phyloP scores from a whole-genome alignment of 1,139 yeast species.

The Starmera stellimalicola region DNA sequence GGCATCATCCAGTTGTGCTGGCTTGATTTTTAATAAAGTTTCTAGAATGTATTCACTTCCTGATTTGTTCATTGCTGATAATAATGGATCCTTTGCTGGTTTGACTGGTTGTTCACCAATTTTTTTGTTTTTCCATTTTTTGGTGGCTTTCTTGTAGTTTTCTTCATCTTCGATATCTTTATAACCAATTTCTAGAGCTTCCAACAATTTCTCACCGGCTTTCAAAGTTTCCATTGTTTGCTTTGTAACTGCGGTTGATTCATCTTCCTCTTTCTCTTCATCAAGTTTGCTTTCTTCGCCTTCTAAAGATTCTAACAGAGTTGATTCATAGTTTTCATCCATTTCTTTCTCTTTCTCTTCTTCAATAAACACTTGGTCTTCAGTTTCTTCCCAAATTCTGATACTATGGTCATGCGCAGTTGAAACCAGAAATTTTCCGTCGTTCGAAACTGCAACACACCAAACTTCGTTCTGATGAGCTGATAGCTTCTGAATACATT shows the following conservation, averaged over 20 bases:
- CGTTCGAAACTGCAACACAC: slow-evolving; percentile 70
- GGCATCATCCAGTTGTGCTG: slow-evolving; percentile 89
- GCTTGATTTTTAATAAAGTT: slow-evolving; percentile 56
- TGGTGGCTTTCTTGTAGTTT: slow-evolving; percentile 32
- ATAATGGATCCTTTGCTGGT: slow-evolving; percentile 61
- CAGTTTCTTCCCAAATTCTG: slow-evolving; percentile 85
- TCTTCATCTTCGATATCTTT: slow-evolving; percentile 57
- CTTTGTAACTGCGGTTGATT: slow-evolving; percentile 58
- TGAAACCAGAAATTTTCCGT: slow-evolving; percentile 70
- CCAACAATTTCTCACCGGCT: slow-evolving; percentile 90
- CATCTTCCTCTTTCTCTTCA: slow-evolving; percentile 40
- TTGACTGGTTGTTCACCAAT: slow-evolving; percentile 38
- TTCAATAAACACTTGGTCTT: slow-evolving; percentile 87
- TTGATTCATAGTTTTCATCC: slow-evolving; percentile 82
- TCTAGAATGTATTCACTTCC: slow-evolving; percentile 79
- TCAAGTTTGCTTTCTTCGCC: slow-evolving; percentile 38
- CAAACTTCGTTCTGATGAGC: slow-evolving; percentile 94
- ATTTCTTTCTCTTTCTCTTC: slow-evolving; percentile 94
- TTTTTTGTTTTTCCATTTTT: slow-evolving; percentile 30
- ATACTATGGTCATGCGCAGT: slow-evolving; percentile 92
- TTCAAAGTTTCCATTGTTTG: slow-evolving; percentile 89
- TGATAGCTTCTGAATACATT: slow-evolving; percentile 77
- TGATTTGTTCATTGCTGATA: slow-evolving; percentile 57
- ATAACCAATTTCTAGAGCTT: slow-evolving; percentile 78
- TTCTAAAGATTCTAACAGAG: slow-evolving; percentile 62